Conservation (phyloP, 2,329 filamentous ascomycete species). For the Xylaria sp. region DNA sequence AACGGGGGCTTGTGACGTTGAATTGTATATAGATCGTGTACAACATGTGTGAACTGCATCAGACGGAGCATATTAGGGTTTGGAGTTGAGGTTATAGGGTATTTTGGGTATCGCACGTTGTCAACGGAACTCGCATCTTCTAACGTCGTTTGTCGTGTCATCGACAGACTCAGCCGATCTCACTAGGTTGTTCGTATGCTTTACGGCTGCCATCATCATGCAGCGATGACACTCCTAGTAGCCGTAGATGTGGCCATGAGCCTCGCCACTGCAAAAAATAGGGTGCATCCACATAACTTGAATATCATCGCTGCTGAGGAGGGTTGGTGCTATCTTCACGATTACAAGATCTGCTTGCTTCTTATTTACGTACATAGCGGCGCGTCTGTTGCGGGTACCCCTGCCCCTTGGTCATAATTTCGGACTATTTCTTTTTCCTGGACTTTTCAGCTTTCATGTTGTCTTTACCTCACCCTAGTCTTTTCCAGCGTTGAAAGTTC, state of each 20-base stretch:
- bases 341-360: constrained; percentile 38
- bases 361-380: constrained; percentile 45
- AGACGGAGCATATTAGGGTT: constrained; percentile 13
- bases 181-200: not conserved
- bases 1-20: constrained; percentile 17
- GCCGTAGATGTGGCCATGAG: not conserved
- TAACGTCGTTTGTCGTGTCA: not conserved
- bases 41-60: constrained; percentile 22
- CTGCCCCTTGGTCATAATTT: constrained; percentile 20
- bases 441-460: constrained; percentile 73
- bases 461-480: constrained; percentile 59
- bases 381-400: constrained; percentile 18
- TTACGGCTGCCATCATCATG: not conserved
- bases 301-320: constrained; percentile 35
- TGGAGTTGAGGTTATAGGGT: constrained; percentile 19
- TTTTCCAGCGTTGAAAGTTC: too few relatives aligned
- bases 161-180: not conserved
- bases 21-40: constrained; percentile 31
- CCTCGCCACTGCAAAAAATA: not conserved
- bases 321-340: constrained; percentile 38
- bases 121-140: constrained; percentile 19
- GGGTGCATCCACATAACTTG: constrained; percentile 28
- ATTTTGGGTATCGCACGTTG: not conserved
- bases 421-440: constrained; percentile 21
- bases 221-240: too few relatives aligned